Evolutionary conservation across 176 grass and related monocot genomes (phyloP), one percentile per base, ranked within the genome.

Genomic region (Eremochloa ophiuroides): DNA sequence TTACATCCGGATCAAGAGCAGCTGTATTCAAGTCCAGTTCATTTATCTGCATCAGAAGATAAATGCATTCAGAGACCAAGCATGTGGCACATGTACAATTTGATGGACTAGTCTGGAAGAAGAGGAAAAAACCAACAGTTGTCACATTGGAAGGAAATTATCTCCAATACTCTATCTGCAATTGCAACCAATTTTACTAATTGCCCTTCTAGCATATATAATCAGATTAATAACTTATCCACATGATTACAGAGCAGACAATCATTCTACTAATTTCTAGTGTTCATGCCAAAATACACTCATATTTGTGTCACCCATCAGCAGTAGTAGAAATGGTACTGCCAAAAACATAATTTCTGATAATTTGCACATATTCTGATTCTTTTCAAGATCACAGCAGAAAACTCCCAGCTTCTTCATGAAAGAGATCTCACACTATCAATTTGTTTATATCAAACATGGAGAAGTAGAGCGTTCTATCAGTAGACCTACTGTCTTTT

Each of bases 1-100:
- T 95, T 89, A 95, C 97, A 78, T 99, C 77, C 66, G 85, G 85
- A 76, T 93, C 89, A 88, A 91, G 73, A 80, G 81, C 38, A 73
- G 87, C 79, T 53, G 77, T 68, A 80, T 93, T 96, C 47, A 93
- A 92, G 76, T 96, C 97, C 51, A 93, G 68, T 8, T 10, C 75
- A 80, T 86, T 86, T 58, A 77, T 85, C 97, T 99, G 85, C 72
- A 87, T 62, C n/a, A 85, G 65, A 67, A 62, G n/a, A 80, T 56
- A 20, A 72, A 77, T 56, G 42, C 46, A 61, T 47, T 89, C 61
- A 86, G 74, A 46, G 33, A 71, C 43, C 8, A 65, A 23, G 37
- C 7, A 83, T 51, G 25, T 23, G 16, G 4, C 35, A 73, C 17
- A 55, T 39, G 18, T 79, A 76, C 34, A 43, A 17, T 50, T 82